These are phyloP conservation scores for Aeminium ludgeri DNA, from an alignment of 495 filamentous ascomycete genomes.

Conservation along the genomic window DNA sequence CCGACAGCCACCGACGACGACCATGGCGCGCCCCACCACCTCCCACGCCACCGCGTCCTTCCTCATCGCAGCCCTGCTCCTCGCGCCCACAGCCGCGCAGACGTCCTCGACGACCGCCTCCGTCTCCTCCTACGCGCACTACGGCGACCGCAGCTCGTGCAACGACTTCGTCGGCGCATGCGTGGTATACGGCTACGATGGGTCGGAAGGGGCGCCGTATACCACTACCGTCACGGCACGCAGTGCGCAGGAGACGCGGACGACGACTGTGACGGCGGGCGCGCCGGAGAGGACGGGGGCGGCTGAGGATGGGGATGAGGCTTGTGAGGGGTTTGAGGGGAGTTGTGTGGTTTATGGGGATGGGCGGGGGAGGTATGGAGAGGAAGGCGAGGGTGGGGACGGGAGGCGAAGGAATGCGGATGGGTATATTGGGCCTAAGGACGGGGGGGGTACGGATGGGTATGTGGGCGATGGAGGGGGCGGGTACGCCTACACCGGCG, in stretches of 20 bases:
- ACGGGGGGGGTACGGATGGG: background rate
- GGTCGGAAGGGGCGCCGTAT: background rate
- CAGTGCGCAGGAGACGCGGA: background rate
- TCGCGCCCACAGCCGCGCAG: no score
- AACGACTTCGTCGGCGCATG: constrained; percentile 1
- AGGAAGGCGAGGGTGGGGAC: background rate
- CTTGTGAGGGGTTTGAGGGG: background rate
- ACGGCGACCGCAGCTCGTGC: background rate
- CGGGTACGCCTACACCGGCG: background rate
- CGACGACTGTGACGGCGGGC: background rate
- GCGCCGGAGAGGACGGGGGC: background rate
- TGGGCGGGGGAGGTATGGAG: background rate
- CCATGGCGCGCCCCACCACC: no score
- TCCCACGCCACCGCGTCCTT: no score
- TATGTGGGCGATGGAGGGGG: background rate
- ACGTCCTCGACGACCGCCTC: background rate
- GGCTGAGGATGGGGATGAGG: background rate
- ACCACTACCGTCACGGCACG: background rate
- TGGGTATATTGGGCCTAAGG: constrained; percentile 2
- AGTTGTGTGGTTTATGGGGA: background rate
- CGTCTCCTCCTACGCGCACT: background rate
- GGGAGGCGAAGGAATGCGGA: background rate
- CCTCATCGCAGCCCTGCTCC: no score
- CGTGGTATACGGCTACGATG: constrained; percentile 1
- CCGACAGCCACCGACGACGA: no score